Evolutionary conservation across 2,329 filamentous ascomycete species (phyloP).

Genomic region (Botrytis paeoniae): DNA sequence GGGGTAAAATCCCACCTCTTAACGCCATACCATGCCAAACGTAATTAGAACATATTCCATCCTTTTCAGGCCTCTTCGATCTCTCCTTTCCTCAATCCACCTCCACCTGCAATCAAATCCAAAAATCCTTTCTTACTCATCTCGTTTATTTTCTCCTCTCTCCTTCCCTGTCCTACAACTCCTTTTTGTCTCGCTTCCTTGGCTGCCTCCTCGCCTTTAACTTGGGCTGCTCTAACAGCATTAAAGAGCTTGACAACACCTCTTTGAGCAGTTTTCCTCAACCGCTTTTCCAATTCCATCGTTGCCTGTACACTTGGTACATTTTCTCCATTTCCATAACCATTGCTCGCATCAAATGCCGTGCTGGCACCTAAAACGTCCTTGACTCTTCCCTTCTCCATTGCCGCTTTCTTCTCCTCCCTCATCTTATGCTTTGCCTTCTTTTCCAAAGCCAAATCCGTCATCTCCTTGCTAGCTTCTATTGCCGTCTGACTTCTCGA

Average conservation of each 20-base stretch:
- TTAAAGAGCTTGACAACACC: constrained; percentile 98
- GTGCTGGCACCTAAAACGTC: constrained; percentile 68
- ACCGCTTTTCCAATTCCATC: constrained; percentile 69
- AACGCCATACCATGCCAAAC: constrained; percentile 26
- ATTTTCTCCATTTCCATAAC: constrained; percentile 37
- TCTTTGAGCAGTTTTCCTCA: constrained; percentile 85
- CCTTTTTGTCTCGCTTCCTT: constrained; percentile 66
- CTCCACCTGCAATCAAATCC: constrained; percentile 74
- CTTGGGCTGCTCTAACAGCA: constrained; percentile 87
- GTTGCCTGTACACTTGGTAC: constrained; percentile 52
- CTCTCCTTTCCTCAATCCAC: constrained; percentile 56
- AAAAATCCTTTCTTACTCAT: constrained; percentile 97
- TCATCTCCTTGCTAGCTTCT: constrained; percentile 67
- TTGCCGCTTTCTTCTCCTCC: constrained; percentile 72
- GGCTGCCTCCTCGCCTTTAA: constrained; percentile 78
- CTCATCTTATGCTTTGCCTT: constrained; percentile 77
- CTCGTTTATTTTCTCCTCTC: constrained; percentile 87
- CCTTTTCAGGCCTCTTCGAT: constrained; percentile 41
- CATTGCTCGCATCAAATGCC: constrained; percentile 51
- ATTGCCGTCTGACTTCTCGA: constrained; percentile 75
- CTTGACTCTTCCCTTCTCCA: constrained; percentile 84
- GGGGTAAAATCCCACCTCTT: constrained; percentile 26
- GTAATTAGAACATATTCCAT: constrained; percentile 15
- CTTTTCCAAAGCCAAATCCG: constrained; percentile 74
- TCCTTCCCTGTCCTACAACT: constrained; percentile 72